Evolutionary conservation across 768 basidiomycete species (phyloP).

Genomic region (Tricholoma furcatifolium): DNA sequence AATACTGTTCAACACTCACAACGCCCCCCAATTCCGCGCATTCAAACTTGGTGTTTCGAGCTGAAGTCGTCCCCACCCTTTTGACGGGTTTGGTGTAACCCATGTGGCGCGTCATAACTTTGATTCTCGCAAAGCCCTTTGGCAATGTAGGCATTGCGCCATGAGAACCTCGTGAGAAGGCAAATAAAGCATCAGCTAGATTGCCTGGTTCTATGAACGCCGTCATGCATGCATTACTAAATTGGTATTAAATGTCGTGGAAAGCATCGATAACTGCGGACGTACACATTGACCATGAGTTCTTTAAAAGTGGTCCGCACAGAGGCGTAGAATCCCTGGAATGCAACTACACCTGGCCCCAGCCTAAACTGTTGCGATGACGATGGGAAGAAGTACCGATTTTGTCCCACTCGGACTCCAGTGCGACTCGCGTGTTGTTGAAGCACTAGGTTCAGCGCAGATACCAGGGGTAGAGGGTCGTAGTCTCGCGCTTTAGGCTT

Average conservation of each 20-base stretch:
- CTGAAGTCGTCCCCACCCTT: constrained; percentile 32
- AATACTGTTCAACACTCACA: constrained; percentile 65
- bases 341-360: constrained; percentile 35
- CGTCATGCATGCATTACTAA: constrained; percentile 53
- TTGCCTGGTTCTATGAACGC: constrained; percentile 61
- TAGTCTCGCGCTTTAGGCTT: constrained; percentile 38
- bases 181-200: constrained; percentile 55
- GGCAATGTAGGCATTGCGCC: constrained; percentile 48
- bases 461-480: constrained; percentile 49
- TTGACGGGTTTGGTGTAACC: constrained; percentile 54
- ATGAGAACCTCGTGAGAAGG: constrained; percentile 40
- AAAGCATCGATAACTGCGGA: constrained; percentile 1
- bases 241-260: background rate
- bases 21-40: constrained; percentile 51
- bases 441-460: constrained; percentile 58
- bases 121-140: constrained; percentile 50
- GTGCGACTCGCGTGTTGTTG: constrained; percentile 44
- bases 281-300: constrained; percentile 54
- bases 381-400: constrained; percentile 54
- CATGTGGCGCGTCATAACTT: constrained; percentile 55
- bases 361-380: constrained; percentile 24
- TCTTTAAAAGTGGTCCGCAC: constrained; percentile 47
- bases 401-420: constrained; percentile 54
- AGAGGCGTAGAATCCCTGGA: constrained; percentile 49
- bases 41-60: constrained; percentile 42